Conservation (phyloP, 768 basidiomycete species). For the Mycena pura region DNA sequence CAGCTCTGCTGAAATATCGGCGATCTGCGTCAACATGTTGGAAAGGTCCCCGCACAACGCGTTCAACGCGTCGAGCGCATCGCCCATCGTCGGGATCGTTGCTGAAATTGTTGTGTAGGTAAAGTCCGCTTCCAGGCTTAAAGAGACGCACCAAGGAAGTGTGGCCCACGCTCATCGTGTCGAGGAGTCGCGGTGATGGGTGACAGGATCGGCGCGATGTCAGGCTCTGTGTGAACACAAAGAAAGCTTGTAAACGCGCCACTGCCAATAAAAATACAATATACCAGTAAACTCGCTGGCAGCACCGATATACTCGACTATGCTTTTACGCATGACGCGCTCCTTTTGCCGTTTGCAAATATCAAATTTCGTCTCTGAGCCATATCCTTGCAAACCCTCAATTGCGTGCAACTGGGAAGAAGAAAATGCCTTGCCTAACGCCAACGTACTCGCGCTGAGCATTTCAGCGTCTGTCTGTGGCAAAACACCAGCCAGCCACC, state of each 20-base stretch:
- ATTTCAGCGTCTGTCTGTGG: constrained; percentile 75
- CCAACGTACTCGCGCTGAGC: constrained; percentile 56
- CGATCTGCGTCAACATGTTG: constrained; percentile 67
- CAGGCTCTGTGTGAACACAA: constrained; percentile 55
- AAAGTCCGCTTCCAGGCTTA: neutral
- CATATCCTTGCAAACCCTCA: constrained; percentile 48
- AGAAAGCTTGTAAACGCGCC: neutral
- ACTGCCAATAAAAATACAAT: constrained; percentile 9
- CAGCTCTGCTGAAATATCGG: constrained; percentile 73
- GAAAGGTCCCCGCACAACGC: constrained; percentile 67
- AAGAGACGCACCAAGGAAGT: constrained; percentile 59
- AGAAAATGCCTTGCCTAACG: constrained; percentile 53
- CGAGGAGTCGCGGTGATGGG: constrained; percentile 65
- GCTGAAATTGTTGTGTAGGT: constrained; percentile 48
- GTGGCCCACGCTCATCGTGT: constrained; percentile 62
- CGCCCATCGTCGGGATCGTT: constrained; percentile 78
- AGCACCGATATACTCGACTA: constrained; percentile 72
- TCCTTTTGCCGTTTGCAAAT: constrained; percentile 61
- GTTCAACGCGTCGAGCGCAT: constrained; percentile 71
- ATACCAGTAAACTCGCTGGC: constrained; percentile 76
- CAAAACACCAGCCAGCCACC: constrained; percentile 61
- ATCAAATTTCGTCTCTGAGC: constrained; percentile 64
- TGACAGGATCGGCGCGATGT: constrained; percentile 74
- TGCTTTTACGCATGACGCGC: constrained; percentile 61
- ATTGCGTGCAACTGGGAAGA: neutral